Evolutionary conservation across 129 eudicot species (phyloP).

Genomic region (Artemisia annua): DNA sequence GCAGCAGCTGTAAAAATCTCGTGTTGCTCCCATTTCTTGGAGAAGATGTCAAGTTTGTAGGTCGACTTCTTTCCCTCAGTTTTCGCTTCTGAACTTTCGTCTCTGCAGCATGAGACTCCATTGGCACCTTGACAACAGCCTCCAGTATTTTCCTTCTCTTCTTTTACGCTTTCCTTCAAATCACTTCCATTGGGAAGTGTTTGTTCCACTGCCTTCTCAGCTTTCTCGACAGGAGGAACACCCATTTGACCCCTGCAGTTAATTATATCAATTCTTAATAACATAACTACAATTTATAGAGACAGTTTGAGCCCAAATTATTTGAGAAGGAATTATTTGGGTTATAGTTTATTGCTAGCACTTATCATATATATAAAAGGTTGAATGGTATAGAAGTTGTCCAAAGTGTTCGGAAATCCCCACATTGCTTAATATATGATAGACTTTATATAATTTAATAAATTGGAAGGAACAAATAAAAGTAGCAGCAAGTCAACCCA

Average conservation of each 20-base stretch:
- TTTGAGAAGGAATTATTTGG: background rate
- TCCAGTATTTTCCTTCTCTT: slow-evolving; percentile 37
- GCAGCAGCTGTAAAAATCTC: slow-evolving; percentile 71
- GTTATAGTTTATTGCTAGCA: background rate
- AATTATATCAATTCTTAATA: background rate
- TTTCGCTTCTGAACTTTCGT: slow-evolving; percentile 44
- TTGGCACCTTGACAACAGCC: slow-evolving; percentile 91
- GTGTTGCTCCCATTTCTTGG: slow-evolving; percentile 75
- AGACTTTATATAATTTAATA: too few species aligned
- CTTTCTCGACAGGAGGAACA: slow-evolving; percentile 42
- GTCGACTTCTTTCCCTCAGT: slow-evolving; percentile 23
- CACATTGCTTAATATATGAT: too few species aligned
- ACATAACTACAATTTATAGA: background rate
- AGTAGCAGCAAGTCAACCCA: background rate
- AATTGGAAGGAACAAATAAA: too few species aligned
- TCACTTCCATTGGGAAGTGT: slow-evolving; percentile 48
- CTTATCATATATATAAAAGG: background rate
- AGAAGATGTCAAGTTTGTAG: slow-evolving; percentile 33
- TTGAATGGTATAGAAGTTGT: background rate
- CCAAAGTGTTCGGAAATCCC: too few species aligned
- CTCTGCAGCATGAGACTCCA: slow-evolving; percentile 77
- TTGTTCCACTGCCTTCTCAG: slow-evolving; percentile 45
- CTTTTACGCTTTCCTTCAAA: slow-evolving; percentile 36
- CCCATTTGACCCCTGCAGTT: slow-evolving; percentile 93
- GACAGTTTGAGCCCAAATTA: background rate